Evolutionary conservation across 1,284 basidiomycete species (phyloP).

Genomic region (Rhizoctonia solani): DNA sequence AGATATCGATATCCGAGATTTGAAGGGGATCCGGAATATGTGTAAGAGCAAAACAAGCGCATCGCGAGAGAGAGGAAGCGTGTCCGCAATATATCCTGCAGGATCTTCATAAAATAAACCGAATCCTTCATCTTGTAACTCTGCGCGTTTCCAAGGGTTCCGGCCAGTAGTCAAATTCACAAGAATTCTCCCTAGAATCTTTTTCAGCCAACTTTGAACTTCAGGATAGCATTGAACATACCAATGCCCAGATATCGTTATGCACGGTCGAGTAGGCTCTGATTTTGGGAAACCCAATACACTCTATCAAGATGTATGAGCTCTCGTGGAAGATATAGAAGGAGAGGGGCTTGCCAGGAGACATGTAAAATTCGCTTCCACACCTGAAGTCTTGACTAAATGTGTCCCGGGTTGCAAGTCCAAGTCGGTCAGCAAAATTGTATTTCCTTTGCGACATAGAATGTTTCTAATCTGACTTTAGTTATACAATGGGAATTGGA

Average conservation of each 20-base stretch:
- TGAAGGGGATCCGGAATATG: background rate
- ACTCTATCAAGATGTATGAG: constrained; percentile 36
- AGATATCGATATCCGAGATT: background rate
- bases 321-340: constrained; percentile 9
- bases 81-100: background rate
- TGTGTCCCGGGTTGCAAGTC: constrained; percentile 90
- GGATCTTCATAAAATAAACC: background rate
- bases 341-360: constrained; percentile 68
- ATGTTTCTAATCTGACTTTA: constrained; percentile 97
- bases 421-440: constrained; percentile 95
- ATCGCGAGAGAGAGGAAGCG: constrained; percentile 5
- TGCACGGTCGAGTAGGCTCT: constrained; percentile 72
- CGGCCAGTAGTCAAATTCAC: constrained; percentile 89
- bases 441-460: constrained; percentile 79
- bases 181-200: constrained; percentile 66
- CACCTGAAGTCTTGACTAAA: constrained; percentile 91
- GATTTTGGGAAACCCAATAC: constrained; percentile 77
- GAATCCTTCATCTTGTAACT: background rate
- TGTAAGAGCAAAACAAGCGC: background rate
- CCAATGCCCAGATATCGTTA: constrained; percentile 93
- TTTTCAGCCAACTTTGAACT: no score
- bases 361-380: constrained; percentile 96
- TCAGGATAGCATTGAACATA: no score
- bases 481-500: no score
- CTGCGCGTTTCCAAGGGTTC: constrained; percentile 85